Evolutionary conservation across 2,329 filamentous ascomycete species (phyloP), one percentile per base, ranked within the genome.

Genomic region (Penicillium capsulatum): DNA sequence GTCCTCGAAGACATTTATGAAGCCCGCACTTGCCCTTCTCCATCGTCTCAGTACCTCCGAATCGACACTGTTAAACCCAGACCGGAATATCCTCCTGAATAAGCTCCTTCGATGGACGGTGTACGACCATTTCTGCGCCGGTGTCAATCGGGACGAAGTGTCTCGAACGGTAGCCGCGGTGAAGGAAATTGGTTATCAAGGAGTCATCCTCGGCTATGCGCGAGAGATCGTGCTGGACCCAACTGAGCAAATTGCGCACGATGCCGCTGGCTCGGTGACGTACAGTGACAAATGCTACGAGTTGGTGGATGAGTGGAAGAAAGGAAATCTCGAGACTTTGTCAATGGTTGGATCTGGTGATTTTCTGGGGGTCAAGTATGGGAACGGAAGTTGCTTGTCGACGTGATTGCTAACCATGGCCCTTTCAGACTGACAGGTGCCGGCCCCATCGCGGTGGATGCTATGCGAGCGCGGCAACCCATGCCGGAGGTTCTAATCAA

Each of bases 111-210:
- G 89, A 61, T 78, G 81, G 59, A 94, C 87, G 0, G 89, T 95
- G 55, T 95, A 95, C 62, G 80, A 81, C 16, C 90, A 96, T 57
- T 96, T 94, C 65, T 96, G 90, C 64, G 87, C 86, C 0, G 90
- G 90, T 17, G 84, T 89, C 65, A 84, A 78, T 34, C 72, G 76
- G 0, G 55, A 62, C 1, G 86, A 95, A 64, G 83, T 94, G 2
- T 70, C 72, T 29, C 66, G 61, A 19, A 89, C 84, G 0, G 77
- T 88, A 19, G 59, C 73, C 1, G 70, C 74, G 2, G 72, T 94
- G 7, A 86, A 87, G 63, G 64, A 71, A 20, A 80, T 91, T 31
- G 90, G 90, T 2, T 94, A 87, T 59, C 79, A 77, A 16, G 90
- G 89, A 9, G 85, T 94, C 4, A 88, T 95, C 39, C 73, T 95